Evolutionary conservation across 1,284 basidiomycete species (phyloP).

Genomic region (Takashimella koratensis): DNA sequence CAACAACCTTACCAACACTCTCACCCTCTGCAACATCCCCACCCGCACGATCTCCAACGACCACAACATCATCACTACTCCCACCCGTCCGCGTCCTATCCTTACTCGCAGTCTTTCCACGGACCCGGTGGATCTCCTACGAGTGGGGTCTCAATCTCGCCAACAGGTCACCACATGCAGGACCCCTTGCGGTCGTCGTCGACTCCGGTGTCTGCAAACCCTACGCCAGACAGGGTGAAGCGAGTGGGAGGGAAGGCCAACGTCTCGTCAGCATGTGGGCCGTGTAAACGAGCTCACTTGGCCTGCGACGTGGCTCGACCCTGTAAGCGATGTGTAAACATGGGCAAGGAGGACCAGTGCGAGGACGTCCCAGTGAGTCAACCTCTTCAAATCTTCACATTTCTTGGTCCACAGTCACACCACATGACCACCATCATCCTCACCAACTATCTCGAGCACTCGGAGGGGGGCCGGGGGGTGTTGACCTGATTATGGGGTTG

Average conservation of each 20-base stretch:
- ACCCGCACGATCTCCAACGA: background rate
- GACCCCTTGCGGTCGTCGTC: constrained; percentile 4
- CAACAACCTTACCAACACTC: background rate
- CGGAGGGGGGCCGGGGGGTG: background rate
- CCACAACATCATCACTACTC: background rate
- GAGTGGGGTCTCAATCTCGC: background rate
- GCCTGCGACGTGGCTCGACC: constrained; percentile 44
- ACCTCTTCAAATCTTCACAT: too few species aligned
- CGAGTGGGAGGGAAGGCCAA: constrained; percentile 32
- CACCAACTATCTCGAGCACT: too few species aligned
- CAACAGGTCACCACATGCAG: background rate
- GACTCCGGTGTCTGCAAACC: background rate
- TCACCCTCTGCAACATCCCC: background rate
- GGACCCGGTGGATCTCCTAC: background rate
- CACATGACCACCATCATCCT: too few species aligned
- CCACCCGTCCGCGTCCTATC: background rate
- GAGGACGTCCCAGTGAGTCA: constrained; percentile 45
- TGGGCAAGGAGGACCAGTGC: constrained; percentile 43
- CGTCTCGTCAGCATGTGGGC: constrained; percentile 39
- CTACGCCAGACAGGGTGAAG: constrained; percentile 3
- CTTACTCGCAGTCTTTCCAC: background rate
- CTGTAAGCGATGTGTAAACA: constrained; percentile 44
- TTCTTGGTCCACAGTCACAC: too few species aligned
- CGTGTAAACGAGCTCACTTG: constrained; percentile 44
- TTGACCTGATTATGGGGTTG: background rate